Evolutionary conservation across 257 asterid species (phyloP).

Genomic region (Solanum bukasovii): DNA sequence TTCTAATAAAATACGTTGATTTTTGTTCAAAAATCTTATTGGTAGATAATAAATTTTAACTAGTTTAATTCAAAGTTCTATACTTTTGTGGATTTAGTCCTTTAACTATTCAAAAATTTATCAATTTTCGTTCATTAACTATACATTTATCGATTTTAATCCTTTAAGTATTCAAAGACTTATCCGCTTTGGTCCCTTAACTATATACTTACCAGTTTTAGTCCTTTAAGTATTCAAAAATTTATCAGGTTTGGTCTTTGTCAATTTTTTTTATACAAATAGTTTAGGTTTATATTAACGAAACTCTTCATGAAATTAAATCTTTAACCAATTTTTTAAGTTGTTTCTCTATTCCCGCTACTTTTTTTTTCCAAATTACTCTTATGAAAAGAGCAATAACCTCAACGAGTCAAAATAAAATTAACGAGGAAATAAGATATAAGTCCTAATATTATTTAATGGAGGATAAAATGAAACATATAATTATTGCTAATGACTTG

Average conservation of each 20-base stretch:
- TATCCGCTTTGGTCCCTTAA: too few species aligned
- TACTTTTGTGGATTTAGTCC: neutral
- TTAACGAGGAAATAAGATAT: neutral
- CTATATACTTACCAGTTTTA: too few species aligned
- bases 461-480: neutral
- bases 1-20: neutral
- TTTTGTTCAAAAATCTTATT: neutral
- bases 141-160: too few species aligned
- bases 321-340: too few species aligned
- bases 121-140: neutral
- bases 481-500: neutral
- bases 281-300: too few species aligned
- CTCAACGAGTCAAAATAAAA: neutral
- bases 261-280: neutral
- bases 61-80: neutral
- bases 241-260: too few species aligned
- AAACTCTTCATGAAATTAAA: neutral
- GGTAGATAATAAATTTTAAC: neutral
- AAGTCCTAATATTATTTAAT: neutral
- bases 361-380: neutral
- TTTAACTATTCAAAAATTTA: too few species aligned
- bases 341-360: neutral
- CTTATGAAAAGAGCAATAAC: neutral
- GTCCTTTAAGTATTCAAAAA: too few species aligned
- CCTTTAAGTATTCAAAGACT: neutral